Evolutionary conservation across 106 monocot species (phyloP), one percentile per base, ranked within the genome.

Genomic region (Dendrobium officinale): DNA sequence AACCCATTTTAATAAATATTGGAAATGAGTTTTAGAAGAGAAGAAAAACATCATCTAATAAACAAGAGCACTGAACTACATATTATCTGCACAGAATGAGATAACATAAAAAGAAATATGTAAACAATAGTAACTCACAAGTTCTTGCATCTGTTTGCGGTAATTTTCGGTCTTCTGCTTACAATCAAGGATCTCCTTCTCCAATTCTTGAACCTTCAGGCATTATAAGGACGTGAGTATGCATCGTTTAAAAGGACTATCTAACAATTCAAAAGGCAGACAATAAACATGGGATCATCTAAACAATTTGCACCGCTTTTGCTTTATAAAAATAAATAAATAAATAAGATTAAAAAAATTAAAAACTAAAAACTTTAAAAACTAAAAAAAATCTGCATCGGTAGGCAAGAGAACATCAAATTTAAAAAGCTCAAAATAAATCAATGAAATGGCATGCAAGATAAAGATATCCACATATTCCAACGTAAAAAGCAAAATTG

Each of bases 81-180:
- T 22, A 66, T 66, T 66, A 66, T n/a, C n/a, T 22, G 64, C 22
- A 66, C 64, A 66, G 2, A 26, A 22, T 51, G 13, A 13, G 2
- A 51, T n/a, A 66, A 66, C 6, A 66, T 24, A 55, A 66, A 66
- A 70, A 4, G 37, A 70, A 70, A 37, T 37, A 13, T 37, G 10
- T 9, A 68, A 68, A 31, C 68, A 70, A 4, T 68, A 19, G 26
- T 72, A 55, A 84, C 92, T 88, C 45, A 93, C 93, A 79, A 93
- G 86, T 64, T 93, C 93, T 79, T 93, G 93, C 93, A 93, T 93
- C 85, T 80, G 88, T 11, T 82, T 90, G 33, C 93, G 90, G 70
- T 88, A 93, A 77, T 80, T 88, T 77, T 90, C 93, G 42, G 88
- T 70, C 85, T 93, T 93, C 82, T 93, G 90, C 80, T 77, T 90